Base-by-base conservation (phyloP, 108 stramenopile species). In the Skeletonema grethae region DNA sequence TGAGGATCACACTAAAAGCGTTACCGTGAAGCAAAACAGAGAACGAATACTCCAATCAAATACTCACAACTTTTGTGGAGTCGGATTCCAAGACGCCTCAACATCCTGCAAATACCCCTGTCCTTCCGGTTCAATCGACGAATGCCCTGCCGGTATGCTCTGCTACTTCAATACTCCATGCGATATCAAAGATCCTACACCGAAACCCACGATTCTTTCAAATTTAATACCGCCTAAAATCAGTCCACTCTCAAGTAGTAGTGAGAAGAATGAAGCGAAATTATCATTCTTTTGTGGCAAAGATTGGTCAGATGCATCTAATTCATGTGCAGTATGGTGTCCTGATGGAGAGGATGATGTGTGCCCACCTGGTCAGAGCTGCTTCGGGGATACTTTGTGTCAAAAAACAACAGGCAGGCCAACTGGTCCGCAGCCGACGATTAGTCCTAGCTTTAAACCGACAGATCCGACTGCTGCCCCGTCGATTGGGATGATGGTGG, bases 301-400 rank as follows among this genome's bases (percentile, higher is more conserved):
- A 28, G 60, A 61, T 41, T 72, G 72, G 72, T 35, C 34, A 6
- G 20, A 63, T 43, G 72, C 72, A 9, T 63, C 61, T 0, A 15
- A 22, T 7, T 55, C 29, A n/a, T 72, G 72, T 29, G 39, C 43
- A 35, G 56, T 65, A 10, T 72, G 72, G 72, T 72, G 72, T 16
- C 72, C 72, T 4, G 36, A 72, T 29, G 63, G 61, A 11, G 32
- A 50, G 2, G 70, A 72, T 15, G 45, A 32, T 7, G 8, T 41
- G 1, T 72, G 72, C 34, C 63, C 63, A 3, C 57, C 41, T n/a
- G 72, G 72, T 57, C 11, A 63, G 38, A 38, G 22, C 12, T 64
- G 72, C 28, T 72, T 72, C 31, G 53, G 62, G 1, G 72, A 72
- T 39, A 72, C 72, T 18, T 24, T 35, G 6, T 72, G 72, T 63